phyloP scores from a whole-genome alignment of 148 eudicot species.

The Camellia japonica region DNA sequence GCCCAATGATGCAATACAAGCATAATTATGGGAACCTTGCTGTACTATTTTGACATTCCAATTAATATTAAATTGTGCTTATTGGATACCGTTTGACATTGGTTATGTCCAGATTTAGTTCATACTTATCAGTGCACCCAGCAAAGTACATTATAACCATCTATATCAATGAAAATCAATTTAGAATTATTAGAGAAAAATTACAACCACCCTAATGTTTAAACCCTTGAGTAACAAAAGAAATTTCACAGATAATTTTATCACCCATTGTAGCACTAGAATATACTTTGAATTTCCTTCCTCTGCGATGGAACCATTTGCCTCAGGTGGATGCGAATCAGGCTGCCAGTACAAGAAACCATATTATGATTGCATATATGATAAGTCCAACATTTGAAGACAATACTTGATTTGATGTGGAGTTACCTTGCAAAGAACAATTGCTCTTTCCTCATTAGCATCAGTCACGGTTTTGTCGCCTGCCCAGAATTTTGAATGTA shows the following conservation, averaged over 20 bases:
- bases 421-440: slow-evolving; percentile 86
- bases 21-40: background rate
- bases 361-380: slow-evolving; percentile 3
- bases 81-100: background rate
- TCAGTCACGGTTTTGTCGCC: slow-evolving; percentile 43
- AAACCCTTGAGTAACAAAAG: background rate
- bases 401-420: background rate
- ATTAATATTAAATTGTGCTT: background rate
- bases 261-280: slow-evolving; percentile 16
- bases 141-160: background rate
- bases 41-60: background rate
- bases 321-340: slow-evolving; percentile 42
- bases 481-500: slow-evolving; percentile 27
- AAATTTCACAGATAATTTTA: background rate
- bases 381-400: slow-evolving; percentile 13
- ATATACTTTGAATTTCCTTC: slow-evolving; percentile 74
- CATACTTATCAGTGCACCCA: background rate
- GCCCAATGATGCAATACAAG: background rate
- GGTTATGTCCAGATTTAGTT: slow-evolving; percentile 5
- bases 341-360: slow-evolving; percentile 47
- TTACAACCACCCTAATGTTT: background rate
- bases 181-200: background rate
- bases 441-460: slow-evolving; percentile 72
- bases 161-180: slow-evolving; percentile 1
- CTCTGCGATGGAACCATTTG: slow-evolving; percentile 42